Percentiles rank a stretch among this genome's conserved stretches.
Evolutionary conservation across 352 stramenopile species (phyloP).

Genomic region (Globisporangium camurandrum): DNA sequence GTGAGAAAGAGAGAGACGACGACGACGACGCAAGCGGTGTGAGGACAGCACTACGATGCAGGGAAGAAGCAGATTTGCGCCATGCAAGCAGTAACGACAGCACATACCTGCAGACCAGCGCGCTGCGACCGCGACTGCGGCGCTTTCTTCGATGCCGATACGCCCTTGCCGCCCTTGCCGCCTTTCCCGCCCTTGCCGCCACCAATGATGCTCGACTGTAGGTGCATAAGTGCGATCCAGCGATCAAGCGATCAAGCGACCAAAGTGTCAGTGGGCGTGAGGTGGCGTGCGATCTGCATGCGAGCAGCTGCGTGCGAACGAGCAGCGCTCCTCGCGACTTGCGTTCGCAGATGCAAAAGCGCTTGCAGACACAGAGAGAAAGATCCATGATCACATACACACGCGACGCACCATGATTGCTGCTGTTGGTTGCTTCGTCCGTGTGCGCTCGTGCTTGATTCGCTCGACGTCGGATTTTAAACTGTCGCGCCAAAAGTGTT

Average conservation of each 20-base stretch:
- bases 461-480: no score
- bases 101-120: conserved; percentile 93
- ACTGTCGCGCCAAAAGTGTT: no score
- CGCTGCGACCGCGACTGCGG: conserved; percentile 97
- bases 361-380: background rate
- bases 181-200: conserved; percentile 95
- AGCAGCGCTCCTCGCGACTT: no score
- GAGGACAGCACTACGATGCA: background rate
- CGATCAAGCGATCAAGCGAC: background rate
- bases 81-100: background rate
- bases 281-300: no score
- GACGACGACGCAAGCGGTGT: conserved; percentile 2
- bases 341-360: no score
- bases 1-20: conserved; percentile 1
- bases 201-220: conserved; percentile 79
- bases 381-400: background rate
- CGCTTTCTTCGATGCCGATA: conserved; percentile 98
- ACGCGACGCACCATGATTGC: background rate
- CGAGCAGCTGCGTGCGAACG: no score
- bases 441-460: no score
- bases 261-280: no score
- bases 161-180: conserved; percentile 98
- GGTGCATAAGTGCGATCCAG: background rate
- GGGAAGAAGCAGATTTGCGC: background rate
- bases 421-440: no score